These are phyloP conservation scores for Monilinia aucupariae DNA, from an alignment of 2,329 filamentous ascomycete species.

Conservation along the genomic window DNA sequence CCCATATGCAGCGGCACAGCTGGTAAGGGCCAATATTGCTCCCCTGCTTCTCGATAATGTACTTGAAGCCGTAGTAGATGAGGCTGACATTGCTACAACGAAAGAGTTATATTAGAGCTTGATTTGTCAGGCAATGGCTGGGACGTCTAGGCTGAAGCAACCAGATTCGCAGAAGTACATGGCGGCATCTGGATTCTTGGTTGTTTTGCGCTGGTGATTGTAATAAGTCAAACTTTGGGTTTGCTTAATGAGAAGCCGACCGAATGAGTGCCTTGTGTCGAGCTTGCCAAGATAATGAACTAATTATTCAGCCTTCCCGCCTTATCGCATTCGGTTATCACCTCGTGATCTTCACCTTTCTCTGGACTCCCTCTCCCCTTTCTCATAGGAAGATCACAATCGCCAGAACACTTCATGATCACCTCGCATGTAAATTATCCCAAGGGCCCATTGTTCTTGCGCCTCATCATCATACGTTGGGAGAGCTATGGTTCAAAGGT, in stretches of 20 bases:
- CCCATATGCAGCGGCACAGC: constrained; percentile 50
- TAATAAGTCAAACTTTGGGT: neutral
- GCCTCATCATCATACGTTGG: too few relatives aligned
- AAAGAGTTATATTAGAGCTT: neutral
- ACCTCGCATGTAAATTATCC: neutral
- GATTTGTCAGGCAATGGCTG: neutral
- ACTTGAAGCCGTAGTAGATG: constrained; percentile 47
- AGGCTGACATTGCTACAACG: constrained; percentile 33
- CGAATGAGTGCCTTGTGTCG: neutral
- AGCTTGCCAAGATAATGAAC: neutral
- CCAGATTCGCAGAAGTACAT: constrained; percentile 9
- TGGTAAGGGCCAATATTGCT: constrained; percentile 51
- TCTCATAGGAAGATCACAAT: too few relatives aligned
- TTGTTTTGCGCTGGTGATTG: neutral
- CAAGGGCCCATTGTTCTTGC: too few relatives aligned
- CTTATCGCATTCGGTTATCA: neutral
- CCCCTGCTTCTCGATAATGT: constrained; percentile 49
- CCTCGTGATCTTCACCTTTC: neutral
- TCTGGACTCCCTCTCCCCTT: too few relatives aligned
- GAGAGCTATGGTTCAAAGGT: neutral
- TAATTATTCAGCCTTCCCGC: constrained; percentile 2
- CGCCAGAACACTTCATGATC: too few relatives aligned
- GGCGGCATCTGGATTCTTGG: neutral
- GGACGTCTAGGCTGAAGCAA: neutral
- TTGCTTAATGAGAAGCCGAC: neutral